A percentile compares a stretch with the other conserved stretches of the same genome.
phyloP scores from a whole-genome alignment of 805 yeast species.

The Candida lessepsii region DNA sequence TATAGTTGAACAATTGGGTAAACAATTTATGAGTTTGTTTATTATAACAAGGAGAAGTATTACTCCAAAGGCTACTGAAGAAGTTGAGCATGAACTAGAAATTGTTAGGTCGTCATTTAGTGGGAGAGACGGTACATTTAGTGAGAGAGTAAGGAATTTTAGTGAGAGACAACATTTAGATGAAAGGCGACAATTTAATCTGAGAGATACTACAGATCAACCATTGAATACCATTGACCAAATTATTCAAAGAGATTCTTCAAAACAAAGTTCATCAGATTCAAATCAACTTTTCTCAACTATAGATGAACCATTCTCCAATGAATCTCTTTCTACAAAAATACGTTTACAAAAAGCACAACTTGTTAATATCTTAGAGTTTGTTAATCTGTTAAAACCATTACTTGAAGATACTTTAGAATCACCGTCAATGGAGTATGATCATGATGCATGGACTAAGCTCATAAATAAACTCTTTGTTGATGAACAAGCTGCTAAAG shows the following conservation, averaged over 20 bases:
- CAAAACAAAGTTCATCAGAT: background rate
- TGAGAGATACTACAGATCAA: too few species aligned
- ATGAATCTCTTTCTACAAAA: conserved; percentile 4
- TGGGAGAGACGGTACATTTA: too few species aligned
- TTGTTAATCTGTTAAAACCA: conserved; percentile 30
- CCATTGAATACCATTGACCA: background rate
- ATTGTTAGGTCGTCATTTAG: conserved; percentile 3
- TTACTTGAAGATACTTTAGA: conserved; percentile 36
- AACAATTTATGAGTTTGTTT: conserved; percentile 6
- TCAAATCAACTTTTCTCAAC: too few species aligned
- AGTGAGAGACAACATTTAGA: too few species aligned
- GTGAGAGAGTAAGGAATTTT: too few species aligned
- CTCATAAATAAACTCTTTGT: conserved; percentile 6
- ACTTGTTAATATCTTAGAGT: conserved; percentile 23
- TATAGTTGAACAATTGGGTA: conserved; percentile 9
- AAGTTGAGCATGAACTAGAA: conserved; percentile 4
- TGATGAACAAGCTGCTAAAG: background rate
- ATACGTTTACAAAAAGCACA: conserved; percentile 10
- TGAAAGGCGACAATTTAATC: too few species aligned
- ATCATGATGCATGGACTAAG: conserved; percentile 51
- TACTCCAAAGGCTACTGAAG: background rate
- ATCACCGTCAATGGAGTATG: conserved; percentile 42
- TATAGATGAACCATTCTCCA: conserved; percentile 1
- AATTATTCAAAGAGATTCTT: too few species aligned
- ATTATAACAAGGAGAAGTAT: conserved; percentile 5